phyloP scores from a whole-genome alignment of 1,139 yeast species.

The Geotrichum carabidarum region DNA sequence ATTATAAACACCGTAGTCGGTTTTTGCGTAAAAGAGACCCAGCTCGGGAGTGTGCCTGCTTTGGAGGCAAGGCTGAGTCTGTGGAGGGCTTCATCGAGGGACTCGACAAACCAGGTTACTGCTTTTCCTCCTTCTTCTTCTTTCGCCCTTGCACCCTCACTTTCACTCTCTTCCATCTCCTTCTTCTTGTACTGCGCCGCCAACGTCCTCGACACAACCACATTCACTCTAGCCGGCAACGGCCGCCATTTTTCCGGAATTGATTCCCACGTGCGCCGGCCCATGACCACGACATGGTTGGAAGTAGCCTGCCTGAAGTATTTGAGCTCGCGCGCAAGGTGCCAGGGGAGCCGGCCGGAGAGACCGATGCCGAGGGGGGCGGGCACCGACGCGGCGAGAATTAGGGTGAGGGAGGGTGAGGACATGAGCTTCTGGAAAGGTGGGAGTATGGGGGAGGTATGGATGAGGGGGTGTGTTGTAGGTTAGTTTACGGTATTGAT shows the following conservation, averaged over 20 bases:
- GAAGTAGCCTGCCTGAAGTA: constrained; percentile 75
- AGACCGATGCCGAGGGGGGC: constrained; percentile 71
- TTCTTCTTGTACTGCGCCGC: constrained; percentile 12
- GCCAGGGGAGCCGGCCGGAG: constrained; percentile 85
- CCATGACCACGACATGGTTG: constrained; percentile 85
- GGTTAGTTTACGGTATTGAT: not conserved
- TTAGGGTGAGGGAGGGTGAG: constrained; percentile 31
- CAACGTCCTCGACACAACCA: constrained; percentile 58
- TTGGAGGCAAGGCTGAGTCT: constrained; percentile 19
- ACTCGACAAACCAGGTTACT: constrained; percentile 35
- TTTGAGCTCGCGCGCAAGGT: constrained; percentile 73
- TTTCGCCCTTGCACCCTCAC: constrained; percentile 21
- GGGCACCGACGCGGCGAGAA: constrained; percentile 84
- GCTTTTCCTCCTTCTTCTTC: constrained; percentile 19
- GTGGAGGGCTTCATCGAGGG: constrained; percentile 46
- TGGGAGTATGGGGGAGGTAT: not conserved
- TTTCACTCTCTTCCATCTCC: constrained; percentile 27
- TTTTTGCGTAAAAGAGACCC: constrained; percentile 22
- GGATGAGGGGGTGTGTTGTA: not conserved
- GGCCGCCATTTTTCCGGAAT: constrained; percentile 85
- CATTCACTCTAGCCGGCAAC: constrained; percentile 65
- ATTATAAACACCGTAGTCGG: constrained; percentile 58
- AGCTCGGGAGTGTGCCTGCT: constrained; percentile 10
- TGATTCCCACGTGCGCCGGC: constrained; percentile 93
- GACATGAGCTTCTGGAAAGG: not conserved